Percentiles rank a stretch among this genome's conserved stretches.
These are phyloP conservation scores for Guillardia theta DNA, from an alignment of 78 protist species.

Conservation along the genomic window DNA sequence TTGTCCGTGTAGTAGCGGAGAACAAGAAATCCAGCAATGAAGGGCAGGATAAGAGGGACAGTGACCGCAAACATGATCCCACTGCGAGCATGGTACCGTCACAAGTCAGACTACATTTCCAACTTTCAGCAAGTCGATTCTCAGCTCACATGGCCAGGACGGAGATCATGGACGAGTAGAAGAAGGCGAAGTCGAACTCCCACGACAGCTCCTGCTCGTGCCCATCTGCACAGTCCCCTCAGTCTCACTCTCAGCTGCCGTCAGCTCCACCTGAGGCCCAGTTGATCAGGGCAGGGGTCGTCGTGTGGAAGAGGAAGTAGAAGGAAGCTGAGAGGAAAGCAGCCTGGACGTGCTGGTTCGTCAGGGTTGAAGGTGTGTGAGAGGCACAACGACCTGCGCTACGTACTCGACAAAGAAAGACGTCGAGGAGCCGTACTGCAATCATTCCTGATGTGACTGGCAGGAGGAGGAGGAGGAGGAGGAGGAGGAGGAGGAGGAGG, in stretches of 20 bases:
- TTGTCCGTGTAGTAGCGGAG: conserved; percentile 22
- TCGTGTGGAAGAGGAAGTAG: neutral
- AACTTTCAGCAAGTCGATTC: neutral
- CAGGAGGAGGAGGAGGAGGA: too few relatives aligned
- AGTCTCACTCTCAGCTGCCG: too few relatives aligned
- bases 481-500: too few relatives aligned
- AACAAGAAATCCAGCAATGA: neutral
- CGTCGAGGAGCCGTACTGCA: neutral
- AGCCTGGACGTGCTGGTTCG: neutral
- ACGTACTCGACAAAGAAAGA: conserved; percentile 1
- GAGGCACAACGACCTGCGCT: neutral
- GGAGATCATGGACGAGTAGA: neutral
- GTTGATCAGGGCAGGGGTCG: neutral
- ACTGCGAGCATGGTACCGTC: neutral
- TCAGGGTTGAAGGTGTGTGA: neutral
- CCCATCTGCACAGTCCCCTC: too few relatives aligned
- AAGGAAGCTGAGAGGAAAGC: neutral
- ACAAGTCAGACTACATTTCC: too few relatives aligned
- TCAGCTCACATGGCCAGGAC: neutral
- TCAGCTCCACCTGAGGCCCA: neutral
- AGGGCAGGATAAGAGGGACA: neutral
- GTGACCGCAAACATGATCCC: neutral
- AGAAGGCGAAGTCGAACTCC: conserved; percentile 6
- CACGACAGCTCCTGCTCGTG: neutral
- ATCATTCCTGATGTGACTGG: too few relatives aligned